Evolutionary conservation across 2,329 filamentous ascomycete species (phyloP), one percentile per base, ranked within the genome.

Genomic region (Colletotrichum ledebouriae): DNA sequence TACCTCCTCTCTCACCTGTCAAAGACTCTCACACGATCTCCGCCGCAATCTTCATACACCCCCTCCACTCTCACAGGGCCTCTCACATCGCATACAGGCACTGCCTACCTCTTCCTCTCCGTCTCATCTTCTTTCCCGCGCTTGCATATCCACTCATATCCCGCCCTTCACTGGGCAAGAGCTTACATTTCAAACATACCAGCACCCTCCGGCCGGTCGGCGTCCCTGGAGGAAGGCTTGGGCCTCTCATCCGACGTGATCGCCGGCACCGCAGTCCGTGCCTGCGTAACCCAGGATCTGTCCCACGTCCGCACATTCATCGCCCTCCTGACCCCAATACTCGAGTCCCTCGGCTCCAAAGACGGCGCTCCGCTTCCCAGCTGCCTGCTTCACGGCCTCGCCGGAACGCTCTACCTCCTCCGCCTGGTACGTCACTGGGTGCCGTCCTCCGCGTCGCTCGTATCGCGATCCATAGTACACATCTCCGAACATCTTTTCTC

Each of bases 351-450:
- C 29, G 59, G 71, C 1, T 70, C 70, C 29, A 57, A 63, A 2
- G 7, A 11, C 50, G 0, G 17, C 2, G 9, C 84, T 85, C 29
- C 6, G 82, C 82, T 80, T 41, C 74, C 78, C 1, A 88, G 91
- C 61, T 90, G 93, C 73, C 85, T 90, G 76, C 78, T 91, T 6
- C 89, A 90, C 75, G 91, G 91, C 6, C 84, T 89, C 11, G 88
- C 90, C 1, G 91, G 91, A 0, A 87, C 89, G 60, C 80, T 93
- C 25, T 93, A 92, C 75, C 80, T 92, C 49, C 82, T 93, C 46
- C 84, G 91, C 1, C 78, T 92, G 66, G 86, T 92, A 39, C 85
- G 85, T 22, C 83, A 84, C 33, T 85, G 84, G 70, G 86, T 91
- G 52, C 77, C 83, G 0, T 80, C 83, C 37, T 83, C 85, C 61